Evolutionary conservation across 2,329 filamentous ascomycete species (phyloP).

Genomic region (Leptosphaerulina australis): DNA sequence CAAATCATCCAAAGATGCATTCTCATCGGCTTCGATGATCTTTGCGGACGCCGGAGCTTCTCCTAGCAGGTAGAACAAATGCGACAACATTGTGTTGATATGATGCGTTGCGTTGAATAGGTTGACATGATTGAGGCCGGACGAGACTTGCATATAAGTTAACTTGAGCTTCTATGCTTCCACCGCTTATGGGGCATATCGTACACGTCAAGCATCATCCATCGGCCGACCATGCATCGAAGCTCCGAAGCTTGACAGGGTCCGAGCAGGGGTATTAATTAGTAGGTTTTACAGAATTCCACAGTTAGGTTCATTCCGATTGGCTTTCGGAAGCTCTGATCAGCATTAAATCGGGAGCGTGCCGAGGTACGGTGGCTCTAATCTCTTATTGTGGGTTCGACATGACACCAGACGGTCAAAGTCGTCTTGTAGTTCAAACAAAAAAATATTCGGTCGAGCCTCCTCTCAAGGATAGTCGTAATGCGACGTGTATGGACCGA

Average conservation of each 20-base stretch:
- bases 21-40: conserved; percentile 32
- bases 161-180: conserved; percentile 1
- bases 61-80: conserved; percentile 39
- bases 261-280: conserved; percentile 7
- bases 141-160: conserved; percentile 16
- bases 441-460: conserved; percentile 14
- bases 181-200: conserved; percentile 8
- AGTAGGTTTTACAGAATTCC: conserved; percentile 9
- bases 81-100: conserved; percentile 22
- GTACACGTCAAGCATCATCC: conserved; percentile 10
- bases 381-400: conserved; percentile 13
- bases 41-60: conserved; percentile 28
- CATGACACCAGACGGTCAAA: conserved; percentile 14
- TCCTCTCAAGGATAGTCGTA: conserved; percentile 7
- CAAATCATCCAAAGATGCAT: conserved; percentile 31
- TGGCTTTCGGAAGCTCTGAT: conserved; percentile 8
- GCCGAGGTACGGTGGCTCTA: conserved; percentile 15
- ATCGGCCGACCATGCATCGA: conserved; percentile 6
- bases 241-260: conserved; percentile 17
- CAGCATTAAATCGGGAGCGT: conserved; percentile 11
- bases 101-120: conserved; percentile 6
- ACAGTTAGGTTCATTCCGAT: conserved; percentile 4
- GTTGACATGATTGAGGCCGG: conserved; percentile 5
- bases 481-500: conserved; percentile 14
- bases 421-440: conserved; percentile 9